Base-by-base conservation (phyloP, 352 stramenopile species). In the Phytophthora crassamura region DNA sequence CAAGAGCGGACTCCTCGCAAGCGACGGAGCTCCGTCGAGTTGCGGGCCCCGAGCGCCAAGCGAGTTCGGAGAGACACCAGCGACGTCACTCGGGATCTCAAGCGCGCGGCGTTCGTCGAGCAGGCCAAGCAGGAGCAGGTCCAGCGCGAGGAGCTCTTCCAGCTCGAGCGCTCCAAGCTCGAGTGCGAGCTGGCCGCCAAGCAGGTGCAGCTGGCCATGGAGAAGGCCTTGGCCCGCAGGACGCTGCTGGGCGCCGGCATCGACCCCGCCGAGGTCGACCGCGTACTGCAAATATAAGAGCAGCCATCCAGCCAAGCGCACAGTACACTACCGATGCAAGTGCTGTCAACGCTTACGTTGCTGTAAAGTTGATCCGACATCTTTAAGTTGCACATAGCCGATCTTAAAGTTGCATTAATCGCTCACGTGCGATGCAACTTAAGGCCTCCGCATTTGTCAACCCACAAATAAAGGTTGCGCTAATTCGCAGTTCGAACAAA, bases 81-180 rank as follows among this genome's bases (percentile, higher is more conserved):
- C 9, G 20, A 59, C 7, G 45, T 28, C 4, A 67, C 22, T 10
- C 34, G 22, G 30, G 58, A 64, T 7, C 55, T 77, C 14, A 60
- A 77, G 51, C 64, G 67, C 12, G 40, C 64, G 25, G 55, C 52
- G 3, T 67, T 74, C 36, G 41, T 73, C 7, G 50, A 65, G 28
- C 57, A 41, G 11, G 49, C 56, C 2, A 69, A 77, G 32, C 63
- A 73, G 35, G 64, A 87, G 43, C 64, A 61, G 58, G 61, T 70
- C 25, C 67, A 82, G 14, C 74, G 75, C 22, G 62, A 79, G 28
- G 51, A 68, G 43, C 48, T 87, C 18, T 85, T 84, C 50, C 45
- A 79, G 36, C 59, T 87, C 12, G 78, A 87, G 60, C 69, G 78
- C 39, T 69, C 72, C 49, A 81, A 79, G 43, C 59, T 76, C 18